phyloP scores from a whole-genome alignment of 306 rosid species.

The Cicer cuneatum region DNA sequence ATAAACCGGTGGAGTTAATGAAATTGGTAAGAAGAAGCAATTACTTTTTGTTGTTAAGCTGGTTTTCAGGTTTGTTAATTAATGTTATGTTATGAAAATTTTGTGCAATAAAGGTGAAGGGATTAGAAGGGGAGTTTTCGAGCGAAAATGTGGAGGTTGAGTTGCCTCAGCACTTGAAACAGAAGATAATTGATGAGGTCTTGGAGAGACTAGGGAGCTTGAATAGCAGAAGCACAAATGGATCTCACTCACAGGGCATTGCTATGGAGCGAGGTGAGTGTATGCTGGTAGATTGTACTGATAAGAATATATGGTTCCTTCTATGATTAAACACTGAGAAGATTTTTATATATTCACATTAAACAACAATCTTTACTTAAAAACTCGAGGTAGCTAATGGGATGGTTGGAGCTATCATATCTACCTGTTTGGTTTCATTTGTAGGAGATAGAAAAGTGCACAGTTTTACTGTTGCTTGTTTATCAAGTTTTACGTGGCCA shows the following conservation, averaged over 20 bases:
- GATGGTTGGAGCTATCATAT: slow-evolving; percentile 12
- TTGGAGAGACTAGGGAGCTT: slow-evolving; percentile 62
- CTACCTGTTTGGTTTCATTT: slow-evolving; percentile 32
- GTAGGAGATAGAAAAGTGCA: slow-evolving; percentile 20
- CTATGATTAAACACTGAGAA: neutral
- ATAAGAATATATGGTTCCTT: slow-evolving; percentile 6
- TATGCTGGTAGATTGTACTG: slow-evolving; percentile 10
- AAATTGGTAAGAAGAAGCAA: slow-evolving; percentile 63
- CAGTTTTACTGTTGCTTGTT: neutral
- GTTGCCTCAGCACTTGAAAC: slow-evolving; percentile 75
- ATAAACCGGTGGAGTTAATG: slow-evolving; percentile 70
- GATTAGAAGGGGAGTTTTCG: slow-evolving; percentile 64
- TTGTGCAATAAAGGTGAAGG: slow-evolving; percentile 65
- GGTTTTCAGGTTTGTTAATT: slow-evolving; percentile 33
- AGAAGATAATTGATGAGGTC: slow-evolving; percentile 69
- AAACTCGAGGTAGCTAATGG: neutral
- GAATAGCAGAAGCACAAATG: slow-evolving; percentile 51
- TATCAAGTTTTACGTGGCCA: slow-evolving; percentile 2
- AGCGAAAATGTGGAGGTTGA: slow-evolving; percentile 50
- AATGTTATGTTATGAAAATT: slow-evolving; percentile 12
- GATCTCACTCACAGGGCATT: slow-evolving; percentile 34
- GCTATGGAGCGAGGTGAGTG: slow-evolving; percentile 76
- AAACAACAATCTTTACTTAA: neutral
- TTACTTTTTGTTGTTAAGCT: slow-evolving; percentile 29
- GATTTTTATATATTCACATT: neutral